These are phyloP conservation scores for Mycena kentingensis DNA, from an alignment of 768 basidiomycete species.

Conservation along the genomic window DNA sequence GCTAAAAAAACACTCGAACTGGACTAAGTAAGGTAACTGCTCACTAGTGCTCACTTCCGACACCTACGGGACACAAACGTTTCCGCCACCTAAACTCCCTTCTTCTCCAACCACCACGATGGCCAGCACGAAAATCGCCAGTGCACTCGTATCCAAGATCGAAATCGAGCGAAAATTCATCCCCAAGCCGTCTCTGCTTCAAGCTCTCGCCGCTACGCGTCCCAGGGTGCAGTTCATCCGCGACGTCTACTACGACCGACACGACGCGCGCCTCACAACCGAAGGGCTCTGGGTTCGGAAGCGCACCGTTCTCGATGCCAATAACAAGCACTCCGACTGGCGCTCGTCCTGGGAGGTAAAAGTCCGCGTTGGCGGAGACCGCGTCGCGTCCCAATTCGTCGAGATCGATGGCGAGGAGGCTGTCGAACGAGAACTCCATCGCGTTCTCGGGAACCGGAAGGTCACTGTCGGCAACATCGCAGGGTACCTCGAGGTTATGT, in stretches of 20 bases:
- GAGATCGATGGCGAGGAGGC: slow-evolving; percentile 16
- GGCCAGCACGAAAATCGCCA: too few relatives aligned
- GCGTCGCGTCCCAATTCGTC: slow-evolving; percentile 17
- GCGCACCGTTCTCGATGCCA: background rate
- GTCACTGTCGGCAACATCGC: slow-evolving; percentile 3
- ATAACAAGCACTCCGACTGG: background rate
- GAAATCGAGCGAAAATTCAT: slow-evolving; percentile 14
- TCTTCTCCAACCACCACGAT: too few relatives aligned
- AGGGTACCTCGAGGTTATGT: slow-evolving; percentile 7
- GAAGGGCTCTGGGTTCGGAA: slow-evolving; percentile 16
- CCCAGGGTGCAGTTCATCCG: slow-evolving; percentile 7
- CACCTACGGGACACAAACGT: too few relatives aligned
- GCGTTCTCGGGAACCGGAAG: background rate
- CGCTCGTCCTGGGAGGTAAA: slow-evolving; percentile 15
- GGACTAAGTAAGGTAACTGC: too few relatives aligned
- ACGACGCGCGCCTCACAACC: background rate
- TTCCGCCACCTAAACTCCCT: too few relatives aligned
- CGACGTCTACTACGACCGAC: slow-evolving; percentile 17
- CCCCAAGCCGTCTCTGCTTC: slow-evolving; percentile 9
- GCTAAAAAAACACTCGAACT: too few relatives aligned
- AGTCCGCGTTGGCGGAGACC: slow-evolving; percentile 19
- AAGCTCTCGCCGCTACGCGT: slow-evolving; percentile 2
- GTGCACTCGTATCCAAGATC: slow-evolving; percentile 9
- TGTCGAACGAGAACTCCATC: slow-evolving; percentile 14
- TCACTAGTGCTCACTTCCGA: too few relatives aligned